phyloP scores from a whole-genome alignment of 2,329 filamentous ascomycete genomes.

The Monilinia fructicola region DNA sequence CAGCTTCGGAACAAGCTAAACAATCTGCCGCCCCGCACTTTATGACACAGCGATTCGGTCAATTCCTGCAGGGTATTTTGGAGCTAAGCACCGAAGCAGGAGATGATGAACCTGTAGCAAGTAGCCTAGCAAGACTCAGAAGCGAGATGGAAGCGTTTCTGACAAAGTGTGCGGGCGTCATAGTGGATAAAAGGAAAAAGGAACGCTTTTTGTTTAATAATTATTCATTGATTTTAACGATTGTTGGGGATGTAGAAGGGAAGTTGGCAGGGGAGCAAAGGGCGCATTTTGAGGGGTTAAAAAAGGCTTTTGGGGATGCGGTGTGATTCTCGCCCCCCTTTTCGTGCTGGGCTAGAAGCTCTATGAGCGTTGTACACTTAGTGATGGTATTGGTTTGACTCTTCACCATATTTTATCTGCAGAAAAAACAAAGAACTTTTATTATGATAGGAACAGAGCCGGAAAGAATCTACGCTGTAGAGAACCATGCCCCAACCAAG shows the following conservation, averaged over 20 bases:
- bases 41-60: constrained; percentile 91
- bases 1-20: constrained; percentile 54
- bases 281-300: constrained; percentile 69
- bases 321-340: constrained; percentile 23
- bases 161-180: constrained; percentile 70
- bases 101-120: constrained; percentile 88
- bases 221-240: constrained; percentile 90
- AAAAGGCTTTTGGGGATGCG: constrained; percentile 54
- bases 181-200: constrained; percentile 76
- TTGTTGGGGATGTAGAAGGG: constrained; percentile 75
- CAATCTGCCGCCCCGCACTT: constrained; percentile 84
- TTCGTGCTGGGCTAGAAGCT: neutral
- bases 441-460: constrained; percentile 10
- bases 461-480: neutral
- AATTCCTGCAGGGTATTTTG: constrained; percentile 83
- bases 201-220: constrained; percentile 94
- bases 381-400: neutral
- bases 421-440: constrained; percentile 11
- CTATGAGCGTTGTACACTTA: constrained; percentile 19
- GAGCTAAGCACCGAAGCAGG: constrained; percentile 83
- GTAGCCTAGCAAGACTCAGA: constrained; percentile 74
- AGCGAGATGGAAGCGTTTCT: constrained; percentile 83
- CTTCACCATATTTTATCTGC: neutral
- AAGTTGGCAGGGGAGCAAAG: constrained; percentile 74
- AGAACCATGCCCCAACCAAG: neutral